These are phyloP conservation scores for Phaffia tasmanica DNA, from an alignment of 768 basidiomycete genomes.

Conservation along the genomic window DNA sequence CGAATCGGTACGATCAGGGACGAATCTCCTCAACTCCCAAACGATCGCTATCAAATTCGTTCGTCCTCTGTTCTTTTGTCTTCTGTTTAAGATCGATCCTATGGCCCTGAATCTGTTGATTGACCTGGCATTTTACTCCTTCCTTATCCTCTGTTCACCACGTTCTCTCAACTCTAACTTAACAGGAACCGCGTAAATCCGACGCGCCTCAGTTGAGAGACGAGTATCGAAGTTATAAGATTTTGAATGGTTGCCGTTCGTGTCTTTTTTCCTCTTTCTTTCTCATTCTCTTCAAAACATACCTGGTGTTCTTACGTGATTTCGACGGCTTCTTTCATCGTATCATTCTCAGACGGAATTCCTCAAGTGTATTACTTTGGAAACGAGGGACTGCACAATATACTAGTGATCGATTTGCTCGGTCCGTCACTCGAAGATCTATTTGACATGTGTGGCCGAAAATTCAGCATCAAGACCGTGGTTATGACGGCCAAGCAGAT, in stretches of 20 bases:
- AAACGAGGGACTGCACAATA: constrained; percentile 96
- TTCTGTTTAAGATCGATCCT: not conserved
- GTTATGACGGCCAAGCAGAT: constrained; percentile 99
- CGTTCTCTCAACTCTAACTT: not conserved
- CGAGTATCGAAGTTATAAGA: constrained; percentile 97
- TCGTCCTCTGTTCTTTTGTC: constrained; percentile 39
- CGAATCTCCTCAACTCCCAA: constrained; percentile 94
- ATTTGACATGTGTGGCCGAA: constrained; percentile 97
- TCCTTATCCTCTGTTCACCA: not conserved
- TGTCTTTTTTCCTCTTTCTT: constrained; percentile 35
- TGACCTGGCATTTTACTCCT: not conserved
- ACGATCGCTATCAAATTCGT: constrained; percentile 99
- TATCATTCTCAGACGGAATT: constrained; percentile 59
- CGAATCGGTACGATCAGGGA: constrained; percentile 48
- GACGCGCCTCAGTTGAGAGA: constrained; percentile 97
- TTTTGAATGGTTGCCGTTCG: constrained; percentile 80
- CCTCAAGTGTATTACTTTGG: constrained; percentile 99
- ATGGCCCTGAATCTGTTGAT: not conserved
- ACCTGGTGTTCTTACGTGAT: not conserved
- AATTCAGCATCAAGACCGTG: constrained; percentile 95
- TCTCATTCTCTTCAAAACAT: not conserved
- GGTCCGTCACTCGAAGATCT: constrained; percentile 94
- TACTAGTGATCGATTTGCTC: constrained; percentile 93
- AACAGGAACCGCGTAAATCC: constrained; percentile 62
- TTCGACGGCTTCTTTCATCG: too few species aligned